phyloP scores from a whole-genome alignment of 2,329 filamentous ascomycete species.

The Cordyceps fumosorosea region DNA sequence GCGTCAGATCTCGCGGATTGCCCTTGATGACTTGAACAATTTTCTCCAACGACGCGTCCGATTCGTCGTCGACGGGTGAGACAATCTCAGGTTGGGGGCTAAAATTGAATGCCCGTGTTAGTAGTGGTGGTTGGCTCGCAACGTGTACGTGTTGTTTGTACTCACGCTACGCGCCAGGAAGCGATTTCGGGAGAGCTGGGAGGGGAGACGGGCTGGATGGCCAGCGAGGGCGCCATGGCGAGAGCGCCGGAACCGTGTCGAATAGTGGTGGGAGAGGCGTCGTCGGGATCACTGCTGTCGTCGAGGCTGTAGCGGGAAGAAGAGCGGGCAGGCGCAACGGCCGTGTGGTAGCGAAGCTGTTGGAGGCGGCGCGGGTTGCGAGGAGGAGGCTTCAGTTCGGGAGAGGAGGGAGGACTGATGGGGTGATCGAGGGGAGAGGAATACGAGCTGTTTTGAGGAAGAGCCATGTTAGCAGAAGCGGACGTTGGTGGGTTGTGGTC shows the following conservation, averaged over 20 bases:
- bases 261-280: slow-evolving; percentile 23
- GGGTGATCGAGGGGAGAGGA: slow-evolving; percentile 17
- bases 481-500: not conserved
- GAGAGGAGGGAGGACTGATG: slow-evolving; percentile 17
- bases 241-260: slow-evolving; percentile 23
- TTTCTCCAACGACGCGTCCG: slow-evolving; percentile 17
- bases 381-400: slow-evolving; percentile 28
- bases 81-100: slow-evolving; percentile 33
- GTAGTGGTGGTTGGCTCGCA: slow-evolving; percentile 14
- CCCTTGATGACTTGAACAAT: slow-evolving; percentile 10
- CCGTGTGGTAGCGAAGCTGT: slow-evolving; percentile 20
- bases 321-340: slow-evolving; percentile 37
- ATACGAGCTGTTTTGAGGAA: slow-evolving; percentile 19
- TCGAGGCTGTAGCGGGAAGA: slow-evolving; percentile 50
- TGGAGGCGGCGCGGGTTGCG: slow-evolving; percentile 29
- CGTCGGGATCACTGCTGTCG: slow-evolving; percentile 6
- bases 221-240: slow-evolving; percentile 19
- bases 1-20: not conserved
- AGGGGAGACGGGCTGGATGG: slow-evolving; percentile 46
- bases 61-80: slow-evolving; percentile 46
- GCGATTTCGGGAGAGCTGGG: slow-evolving; percentile 49
- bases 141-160: slow-evolving; percentile 15
- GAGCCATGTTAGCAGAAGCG: slow-evolving; percentile 6
- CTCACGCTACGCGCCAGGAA: slow-evolving; percentile 35
- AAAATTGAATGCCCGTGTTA: slow-evolving; percentile 3